These are phyloP conservation scores for Iberis pinnata DNA, from an alignment of 345 rosid genomes.

Conservation along the genomic window DNA sequence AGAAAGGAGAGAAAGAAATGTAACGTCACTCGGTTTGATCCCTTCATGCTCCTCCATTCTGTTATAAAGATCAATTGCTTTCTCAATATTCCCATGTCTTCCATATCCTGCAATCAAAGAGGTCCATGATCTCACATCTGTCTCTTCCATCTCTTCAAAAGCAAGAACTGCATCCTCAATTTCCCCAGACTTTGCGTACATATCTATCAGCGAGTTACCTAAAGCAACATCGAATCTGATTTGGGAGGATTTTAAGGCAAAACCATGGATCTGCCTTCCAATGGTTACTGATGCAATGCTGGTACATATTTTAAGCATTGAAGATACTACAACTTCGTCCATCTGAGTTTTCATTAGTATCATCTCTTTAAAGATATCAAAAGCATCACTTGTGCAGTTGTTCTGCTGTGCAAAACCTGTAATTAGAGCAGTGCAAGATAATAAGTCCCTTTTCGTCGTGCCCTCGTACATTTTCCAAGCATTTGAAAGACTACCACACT, in stretches of 20 bases:
- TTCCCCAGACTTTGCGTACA: constrained; percentile 75
- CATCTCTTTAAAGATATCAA: constrained; percentile 51
- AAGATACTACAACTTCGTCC: constrained; percentile 49
- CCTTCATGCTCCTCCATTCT: constrained; percentile 50
- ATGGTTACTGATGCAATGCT: constrained; percentile 35
- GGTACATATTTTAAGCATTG: constrained; percentile 59
- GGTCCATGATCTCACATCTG: constrained; percentile 67
- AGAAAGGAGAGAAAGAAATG: constrained; percentile 58
- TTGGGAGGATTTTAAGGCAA: constrained; percentile 41
- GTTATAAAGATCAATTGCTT: constrained; percentile 49
- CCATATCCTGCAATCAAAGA: constrained; percentile 64
- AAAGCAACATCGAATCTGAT: constrained; percentile 40
- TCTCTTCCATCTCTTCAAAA: constrained; percentile 47
- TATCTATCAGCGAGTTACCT: constrained; percentile 61
- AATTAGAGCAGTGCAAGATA: constrained; percentile 59
- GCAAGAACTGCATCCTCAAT: constrained; percentile 45
- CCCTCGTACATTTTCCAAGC: constrained; percentile 37
- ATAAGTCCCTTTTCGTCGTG: constrained; percentile 38
- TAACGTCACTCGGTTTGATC: constrained; percentile 52
- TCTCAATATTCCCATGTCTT: constrained; percentile 48
- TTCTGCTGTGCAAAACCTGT: constrained; percentile 43
- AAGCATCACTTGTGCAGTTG: constrained; percentile 29
- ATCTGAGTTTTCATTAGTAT: constrained; percentile 35
- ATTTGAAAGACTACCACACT: constrained; percentile 44
- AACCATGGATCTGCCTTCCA: constrained; percentile 67